These are phyloP conservation scores for Austroboletus eburneus DNA, from an alignment of 768 basidiomycete species.

Conservation along the genomic window DNA sequence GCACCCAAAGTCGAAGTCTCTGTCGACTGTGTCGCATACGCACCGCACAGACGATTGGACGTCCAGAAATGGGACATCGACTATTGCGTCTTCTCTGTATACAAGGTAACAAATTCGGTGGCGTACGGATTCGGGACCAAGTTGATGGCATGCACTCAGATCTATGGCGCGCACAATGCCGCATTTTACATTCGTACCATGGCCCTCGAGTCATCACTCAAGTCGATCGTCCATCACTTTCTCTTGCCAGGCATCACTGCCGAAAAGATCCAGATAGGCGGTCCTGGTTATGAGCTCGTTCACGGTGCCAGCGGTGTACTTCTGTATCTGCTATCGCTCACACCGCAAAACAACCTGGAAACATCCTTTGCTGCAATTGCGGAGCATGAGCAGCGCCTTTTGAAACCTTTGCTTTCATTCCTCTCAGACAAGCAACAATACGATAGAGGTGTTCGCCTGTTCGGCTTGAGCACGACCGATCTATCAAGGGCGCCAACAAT, in stretches of 20 bases:
- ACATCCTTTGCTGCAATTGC: constrained; percentile 57
- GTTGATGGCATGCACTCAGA: constrained; percentile 34
- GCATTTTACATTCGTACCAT: constrained; percentile 55
- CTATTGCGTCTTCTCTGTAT: constrained; percentile 66
- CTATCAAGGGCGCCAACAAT: constrained; percentile 59
- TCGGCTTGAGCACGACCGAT: constrained; percentile 52
- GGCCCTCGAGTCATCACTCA: constrained; percentile 48
- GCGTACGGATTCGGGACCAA: neutral
- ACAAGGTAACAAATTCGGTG: constrained; percentile 50
- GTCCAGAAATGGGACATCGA: constrained; percentile 77
- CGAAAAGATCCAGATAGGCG: constrained; percentile 69
- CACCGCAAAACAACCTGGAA: constrained; percentile 42
- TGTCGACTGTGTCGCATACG: constrained; percentile 77
- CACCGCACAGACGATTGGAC: constrained; percentile 68
- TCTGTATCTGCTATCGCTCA: constrained; percentile 60
- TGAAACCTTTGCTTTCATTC: constrained; percentile 52
- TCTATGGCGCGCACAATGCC: constrained; percentile 73
- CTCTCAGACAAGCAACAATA: constrained; percentile 46
- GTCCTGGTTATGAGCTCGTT: constrained; percentile 69
- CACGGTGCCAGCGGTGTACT: constrained; percentile 58
- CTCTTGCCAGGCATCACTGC: constrained; percentile 41
- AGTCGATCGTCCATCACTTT: constrained; percentile 69
- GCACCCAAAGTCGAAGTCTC: constrained; percentile 60
- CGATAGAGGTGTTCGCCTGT: constrained; percentile 59
- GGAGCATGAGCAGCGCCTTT: constrained; percentile 54